These are phyloP conservation scores for Ricinus communis DNA, from an alignment of 345 rosid species.

Conservation along the genomic window DNA sequence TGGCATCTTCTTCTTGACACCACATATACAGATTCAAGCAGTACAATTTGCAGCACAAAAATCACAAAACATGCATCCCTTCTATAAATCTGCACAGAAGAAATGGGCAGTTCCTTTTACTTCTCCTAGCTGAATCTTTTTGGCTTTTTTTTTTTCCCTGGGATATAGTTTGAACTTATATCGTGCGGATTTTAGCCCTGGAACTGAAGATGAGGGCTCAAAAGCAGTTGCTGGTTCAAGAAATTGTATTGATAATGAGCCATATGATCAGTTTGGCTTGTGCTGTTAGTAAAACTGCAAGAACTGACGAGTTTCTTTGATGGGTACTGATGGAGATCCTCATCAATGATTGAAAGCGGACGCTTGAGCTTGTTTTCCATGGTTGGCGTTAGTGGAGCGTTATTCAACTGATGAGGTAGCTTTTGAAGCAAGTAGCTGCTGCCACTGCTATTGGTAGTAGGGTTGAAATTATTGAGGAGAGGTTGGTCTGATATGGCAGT, in stretches of 20 bases:
- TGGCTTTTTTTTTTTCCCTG: neutral
- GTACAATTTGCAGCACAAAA: conserved; percentile 13
- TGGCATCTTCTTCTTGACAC: conserved; percentile 13
- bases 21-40: conserved; percentile 4
- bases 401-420: conserved; percentile 45
- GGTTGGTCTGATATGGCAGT: conserved; percentile 20
- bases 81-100: conserved; percentile 8
- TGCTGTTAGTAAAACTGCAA: conserved; percentile 49
- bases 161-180: too few relatives aligned
- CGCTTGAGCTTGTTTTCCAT: conserved; percentile 52
- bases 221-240: conserved; percentile 51
- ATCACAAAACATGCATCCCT: neutral
- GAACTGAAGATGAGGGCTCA: conserved; percentile 55
- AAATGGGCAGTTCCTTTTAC: neutral
- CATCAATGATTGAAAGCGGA: conserved; percentile 39
- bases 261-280: conserved; percentile 37
- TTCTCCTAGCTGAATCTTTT: too few relatives aligned
- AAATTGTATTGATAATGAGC: conserved; percentile 42
- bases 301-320: conserved; percentile 48
- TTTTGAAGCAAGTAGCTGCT: conserved; percentile 47
- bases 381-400: conserved; percentile 25
- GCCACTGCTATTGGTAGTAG: conserved; percentile 6
- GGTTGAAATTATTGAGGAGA: conserved; percentile 21
- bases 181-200: conserved; percentile 37
- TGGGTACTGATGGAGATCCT: conserved; percentile 31